phyloP scores from a whole-genome alignment of 1,284 basidiomycete species.

The Sporisorium sorghi region DNA sequence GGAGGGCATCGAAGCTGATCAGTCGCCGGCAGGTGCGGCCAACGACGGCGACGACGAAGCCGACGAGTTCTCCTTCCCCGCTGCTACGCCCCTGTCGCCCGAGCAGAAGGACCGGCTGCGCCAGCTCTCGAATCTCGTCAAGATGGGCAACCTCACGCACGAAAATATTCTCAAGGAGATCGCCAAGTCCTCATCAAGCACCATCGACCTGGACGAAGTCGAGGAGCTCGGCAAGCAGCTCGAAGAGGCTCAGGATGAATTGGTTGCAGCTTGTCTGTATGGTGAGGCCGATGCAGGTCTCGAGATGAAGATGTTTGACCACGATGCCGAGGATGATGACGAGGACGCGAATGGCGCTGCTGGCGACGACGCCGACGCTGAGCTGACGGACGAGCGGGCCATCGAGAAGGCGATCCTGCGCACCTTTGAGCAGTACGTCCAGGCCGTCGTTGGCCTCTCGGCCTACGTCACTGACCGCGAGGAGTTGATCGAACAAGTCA shows the following conservation, averaged over 20 bases:
- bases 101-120: slow-evolving; percentile 44
- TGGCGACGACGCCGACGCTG: slow-evolving; percentile 28
- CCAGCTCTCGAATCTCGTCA: slow-evolving; percentile 47
- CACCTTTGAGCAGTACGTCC: slow-evolving; percentile 49
- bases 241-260: slow-evolving; percentile 57
- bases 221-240: slow-evolving; percentile 50
- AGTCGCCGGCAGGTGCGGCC: slow-evolving; percentile 4
- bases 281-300: slow-evolving; percentile 51
- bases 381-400: slow-evolving; percentile 45
- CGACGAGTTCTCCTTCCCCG: slow-evolving; percentile 43
- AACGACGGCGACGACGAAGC: slow-evolving; percentile 31
- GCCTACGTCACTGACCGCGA: slow-evolving; percentile 48
- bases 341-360: slow-evolving; percentile 5
- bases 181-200: slow-evolving; percentile 20
- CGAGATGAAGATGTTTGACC: slow-evolving; percentile 44
- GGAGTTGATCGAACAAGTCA: slow-evolving; percentile 38
- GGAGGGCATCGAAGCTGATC: slow-evolving; percentile 39
- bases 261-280: slow-evolving; percentile 53
- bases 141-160: slow-evolving; percentile 52
- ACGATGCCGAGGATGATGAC: slow-evolving; percentile 25
- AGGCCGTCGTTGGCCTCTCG: slow-evolving; percentile 37
- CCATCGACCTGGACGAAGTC: slow-evolving; percentile 45
- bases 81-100: slow-evolving; percentile 30
- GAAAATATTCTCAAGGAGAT: slow-evolving; percentile 47
- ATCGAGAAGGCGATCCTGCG: slow-evolving; percentile 49